Conservation (phyloP, 768 basidiomycete genomes). For the Rhizopogon roseolus region DNA sequence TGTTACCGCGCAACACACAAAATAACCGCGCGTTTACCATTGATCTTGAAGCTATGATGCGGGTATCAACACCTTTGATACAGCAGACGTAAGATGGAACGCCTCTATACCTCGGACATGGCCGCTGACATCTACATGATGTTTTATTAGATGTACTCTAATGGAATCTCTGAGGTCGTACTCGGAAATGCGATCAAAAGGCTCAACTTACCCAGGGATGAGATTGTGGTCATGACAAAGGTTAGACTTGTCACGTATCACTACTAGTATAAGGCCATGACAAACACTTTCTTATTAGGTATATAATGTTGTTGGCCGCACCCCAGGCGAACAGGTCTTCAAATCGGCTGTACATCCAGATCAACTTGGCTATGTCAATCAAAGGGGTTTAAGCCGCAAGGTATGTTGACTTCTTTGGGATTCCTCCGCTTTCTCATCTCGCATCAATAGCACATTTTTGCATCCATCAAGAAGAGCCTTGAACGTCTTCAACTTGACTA, state of each 20-base stretch:
- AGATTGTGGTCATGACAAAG: slow-evolving; percentile 46
- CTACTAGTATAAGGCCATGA: background rate
- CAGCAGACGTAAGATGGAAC: slow-evolving; percentile 37
- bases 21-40: background rate
- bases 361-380: slow-evolving; percentile 49
- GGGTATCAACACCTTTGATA: slow-evolving; percentile 64
- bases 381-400: slow-evolving; percentile 43
- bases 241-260: slow-evolving; percentile 8
- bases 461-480: slow-evolving; percentile 55
- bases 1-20: background rate
- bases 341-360: slow-evolving; percentile 17
- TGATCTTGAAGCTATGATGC: slow-evolving; percentile 38
- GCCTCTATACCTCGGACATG: slow-evolving; percentile 25
- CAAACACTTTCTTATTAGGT: background rate
- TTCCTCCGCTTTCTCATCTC: background rate
- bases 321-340: slow-evolving; percentile 4
- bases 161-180: slow-evolving; percentile 36
- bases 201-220: slow-evolving; percentile 35
- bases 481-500: slow-evolving; percentile 71
- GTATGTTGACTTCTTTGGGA: slow-evolving; percentile 13
- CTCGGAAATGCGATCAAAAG: slow-evolving; percentile 43
- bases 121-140: slow-evolving; percentile 16
- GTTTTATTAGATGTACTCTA: slow-evolving; percentile 26
- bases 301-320: slow-evolving; percentile 10
- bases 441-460: slow-evolving; percentile 60